phyloP scores from a whole-genome alignment of 441 rosid genomes.

The Gossypium schwendimanii region DNA sequence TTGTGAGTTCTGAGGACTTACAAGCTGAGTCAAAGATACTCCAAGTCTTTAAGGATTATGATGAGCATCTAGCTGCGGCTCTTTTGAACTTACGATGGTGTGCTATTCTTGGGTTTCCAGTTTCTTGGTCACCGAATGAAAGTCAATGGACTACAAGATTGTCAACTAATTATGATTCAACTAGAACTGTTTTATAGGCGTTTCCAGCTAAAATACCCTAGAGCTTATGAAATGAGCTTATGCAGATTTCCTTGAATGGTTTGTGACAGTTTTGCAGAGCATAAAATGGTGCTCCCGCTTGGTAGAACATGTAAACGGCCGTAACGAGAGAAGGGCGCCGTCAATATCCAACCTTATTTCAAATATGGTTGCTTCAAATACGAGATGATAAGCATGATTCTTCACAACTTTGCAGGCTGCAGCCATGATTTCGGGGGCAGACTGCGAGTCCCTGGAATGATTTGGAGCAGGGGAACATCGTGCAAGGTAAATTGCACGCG shows the following conservation, averaged over 20 bases:
- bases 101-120: constrained; percentile 42
- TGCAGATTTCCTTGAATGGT: background rate
- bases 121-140: constrained; percentile 62
- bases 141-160: constrained; percentile 59
- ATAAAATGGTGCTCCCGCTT: background rate
- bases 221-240: background rate
- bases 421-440: background rate
- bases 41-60: constrained; percentile 29
- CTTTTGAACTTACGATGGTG: constrained; percentile 74
- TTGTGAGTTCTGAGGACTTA: constrained; percentile 48
- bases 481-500: background rate
- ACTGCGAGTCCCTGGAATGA: background rate
- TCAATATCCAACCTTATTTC: background rate
- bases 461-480: background rate
- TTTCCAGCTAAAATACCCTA: background rate
- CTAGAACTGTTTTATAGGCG: background rate
- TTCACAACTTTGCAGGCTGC: background rate
- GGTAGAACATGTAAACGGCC: background rate
- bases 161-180: constrained; percentile 26
- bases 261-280: background rate
- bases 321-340: background rate
- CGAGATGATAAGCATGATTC: background rate
- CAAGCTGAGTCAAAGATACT: constrained; percentile 49
- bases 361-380: background rate
- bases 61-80: constrained; percentile 42